Evolutionary conservation across 768 basidiomycete genomes (phyloP).

Genomic region (Gymnopilus junonius): DNA sequence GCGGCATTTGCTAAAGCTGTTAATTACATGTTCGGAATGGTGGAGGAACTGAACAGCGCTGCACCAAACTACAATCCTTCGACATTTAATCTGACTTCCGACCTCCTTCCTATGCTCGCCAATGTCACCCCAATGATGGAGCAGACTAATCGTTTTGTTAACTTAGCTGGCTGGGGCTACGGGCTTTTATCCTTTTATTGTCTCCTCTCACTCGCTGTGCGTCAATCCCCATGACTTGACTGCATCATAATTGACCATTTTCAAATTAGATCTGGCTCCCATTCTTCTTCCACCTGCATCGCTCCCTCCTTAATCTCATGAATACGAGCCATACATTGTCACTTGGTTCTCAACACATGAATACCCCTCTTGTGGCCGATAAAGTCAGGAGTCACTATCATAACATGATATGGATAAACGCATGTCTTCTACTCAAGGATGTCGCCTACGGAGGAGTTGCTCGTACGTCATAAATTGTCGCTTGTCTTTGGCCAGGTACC

Average conservation of each 20-base stretch:
- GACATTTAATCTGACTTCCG: background rate
- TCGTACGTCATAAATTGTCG: background rate
- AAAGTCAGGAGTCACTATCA: slow-evolving; percentile 1
- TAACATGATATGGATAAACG: slow-evolving; percentile 7
- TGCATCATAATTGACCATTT: background rate
- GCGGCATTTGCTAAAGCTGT: background rate
- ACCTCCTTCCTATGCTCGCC: background rate
- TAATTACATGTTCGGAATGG: slow-evolving; percentile 1
- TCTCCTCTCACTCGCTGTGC: slow-evolving; percentile 1
- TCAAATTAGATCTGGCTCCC: background rate
- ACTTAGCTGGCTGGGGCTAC: slow-evolving; percentile 2
- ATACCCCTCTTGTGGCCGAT: background rate
- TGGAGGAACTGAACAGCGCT: background rate
- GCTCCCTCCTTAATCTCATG: slow-evolving; percentile 1
- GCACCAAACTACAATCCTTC: slow-evolving; percentile 1
- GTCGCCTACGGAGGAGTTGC: slow-evolving; percentile 2
- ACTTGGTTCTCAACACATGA: slow-evolving; percentile 1
- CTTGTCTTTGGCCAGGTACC: background rate
- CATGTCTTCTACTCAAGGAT: slow-evolving; percentile 1
- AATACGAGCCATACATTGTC: background rate
- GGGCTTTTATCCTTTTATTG: slow-evolving; percentile 4
- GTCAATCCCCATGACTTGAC: background rate
- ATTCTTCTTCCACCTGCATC: slow-evolving; percentile 1
- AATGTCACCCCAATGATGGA: background rate
- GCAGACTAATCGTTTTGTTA: background rate